phyloP scores from a whole-genome alignment of 495 filamentous ascomycete genomes.

The Penicillium lagena region DNA sequence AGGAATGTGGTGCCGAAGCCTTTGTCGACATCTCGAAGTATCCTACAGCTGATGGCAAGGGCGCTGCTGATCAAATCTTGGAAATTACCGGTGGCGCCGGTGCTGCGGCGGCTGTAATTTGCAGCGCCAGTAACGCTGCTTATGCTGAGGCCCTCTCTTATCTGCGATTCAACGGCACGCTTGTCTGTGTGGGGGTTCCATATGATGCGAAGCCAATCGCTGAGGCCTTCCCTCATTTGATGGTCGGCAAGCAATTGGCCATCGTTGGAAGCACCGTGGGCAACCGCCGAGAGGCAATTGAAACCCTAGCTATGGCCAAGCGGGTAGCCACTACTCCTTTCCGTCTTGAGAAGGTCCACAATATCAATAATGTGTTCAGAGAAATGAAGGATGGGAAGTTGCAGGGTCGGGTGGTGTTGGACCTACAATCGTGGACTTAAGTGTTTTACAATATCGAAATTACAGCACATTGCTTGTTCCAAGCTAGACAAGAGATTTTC shows the following conservation, averaged over 20 bases:
- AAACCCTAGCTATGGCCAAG: constrained; percentile 54
- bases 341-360: constrained; percentile 53
- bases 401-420: constrained; percentile 54
- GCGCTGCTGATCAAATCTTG: constrained; percentile 46
- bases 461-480: no score
- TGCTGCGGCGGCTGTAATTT: constrained; percentile 57
- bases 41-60: constrained; percentile 39
- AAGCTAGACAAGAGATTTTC: no score
- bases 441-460: no score
- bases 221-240: constrained; percentile 40
- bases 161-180: constrained; percentile 56
- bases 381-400: constrained; percentile 52
- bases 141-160: constrained; percentile 55
- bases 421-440: no score
- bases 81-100: constrained; percentile 52
- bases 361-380: constrained; percentile 53
- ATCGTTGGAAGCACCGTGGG: constrained; percentile 62
- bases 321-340: constrained; percentile 57
- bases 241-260: constrained; percentile 47
- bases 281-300: constrained; percentile 58
- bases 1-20: constrained; percentile 56
- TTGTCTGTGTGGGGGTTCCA: constrained; percentile 65
- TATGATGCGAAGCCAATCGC: constrained; percentile 51
- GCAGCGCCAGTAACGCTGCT: constrained; percentile 56
- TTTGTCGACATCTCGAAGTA: constrained; percentile 60